Base-by-base conservation (phyloP, 176 grass and related monocot genomes). In the Cocos nucifera region DNA sequence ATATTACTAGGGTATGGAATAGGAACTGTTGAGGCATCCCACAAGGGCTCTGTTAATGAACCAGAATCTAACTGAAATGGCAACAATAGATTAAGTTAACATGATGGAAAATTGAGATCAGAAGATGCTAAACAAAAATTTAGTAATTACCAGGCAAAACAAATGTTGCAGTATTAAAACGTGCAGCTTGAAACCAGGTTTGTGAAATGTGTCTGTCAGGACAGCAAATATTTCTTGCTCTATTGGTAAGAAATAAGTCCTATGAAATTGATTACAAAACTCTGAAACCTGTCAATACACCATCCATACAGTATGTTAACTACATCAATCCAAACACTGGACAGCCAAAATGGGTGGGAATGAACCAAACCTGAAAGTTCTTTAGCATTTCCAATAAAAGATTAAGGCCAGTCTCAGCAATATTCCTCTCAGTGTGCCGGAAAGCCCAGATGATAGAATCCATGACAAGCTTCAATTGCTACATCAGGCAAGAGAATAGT, bases 381-480 rank as follows among this genome's bases (percentile, higher is more conserved):
- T 86, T 98, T 19, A 98, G 66, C 60, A 98, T 77, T 80, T 98
- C 94, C 58, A 98, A 75, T 30, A 98, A 78, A 51, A 98, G 77
- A 73, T 79, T 98, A 22, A 98, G 82, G 16, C 94, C 94, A 39
- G 94, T 98, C 79, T 98, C 94, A 7, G 94, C 88, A 63, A 98
- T 98, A 72, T 98, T 98, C 69, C 94, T 86, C 72, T 98, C 94
- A 14, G 94, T 98, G 78, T 98, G 94, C 80, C 94, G 83, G 44
- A 93, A 98, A 15, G 94, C 94, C 94, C 94, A 98, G 53, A 89
- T 92, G 57, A 98, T 98, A 0, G 94, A 98, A 62, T 98, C 94
- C 48, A 98, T 89, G 32, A 98, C 88, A 71, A 98, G 87, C 66
- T 98, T 98, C 84, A 98, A 72, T 98, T 98, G 94, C 94, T 98